A percentile compares a stretch with the other conserved stretches of the same genome.
Conservation (phyloP, 1,284 basidiomycete genomes). For the Austropuccinia psidii region DNA sequence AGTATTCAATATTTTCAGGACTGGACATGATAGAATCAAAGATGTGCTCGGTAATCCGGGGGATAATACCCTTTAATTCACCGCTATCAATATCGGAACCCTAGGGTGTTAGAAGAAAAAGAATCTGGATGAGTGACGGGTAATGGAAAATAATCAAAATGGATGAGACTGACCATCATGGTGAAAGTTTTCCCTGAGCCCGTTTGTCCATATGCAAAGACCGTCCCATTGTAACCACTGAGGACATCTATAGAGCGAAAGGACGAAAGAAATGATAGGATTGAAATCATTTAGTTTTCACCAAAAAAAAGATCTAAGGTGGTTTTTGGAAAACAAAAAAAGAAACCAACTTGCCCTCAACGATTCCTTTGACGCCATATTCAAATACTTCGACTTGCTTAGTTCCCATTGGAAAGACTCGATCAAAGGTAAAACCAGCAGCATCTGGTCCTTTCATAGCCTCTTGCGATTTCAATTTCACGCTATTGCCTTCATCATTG, state of each 20-base stretch:
- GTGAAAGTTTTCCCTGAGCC: constrained; percentile 89
- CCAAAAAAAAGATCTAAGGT: neutral
- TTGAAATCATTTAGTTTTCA: neutral
- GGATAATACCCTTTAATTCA: constrained; percentile 90
- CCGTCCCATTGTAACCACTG: constrained; percentile 96
- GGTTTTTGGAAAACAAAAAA: neutral
- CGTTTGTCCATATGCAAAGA: constrained; percentile 98
- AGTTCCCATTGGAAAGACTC: constrained; percentile 88
- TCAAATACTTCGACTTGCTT: constrained; percentile 94
- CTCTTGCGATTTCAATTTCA: constrained; percentile 53
- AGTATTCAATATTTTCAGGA: constrained; percentile 89
- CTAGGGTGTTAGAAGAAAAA: constrained; percentile 51
- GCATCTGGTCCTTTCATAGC: constrained; percentile 43
- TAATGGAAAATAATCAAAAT: constrained; percentile 47
- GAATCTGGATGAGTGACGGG: neutral
- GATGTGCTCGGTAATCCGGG: constrained; percentile 97
- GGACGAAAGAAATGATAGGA: neutral
- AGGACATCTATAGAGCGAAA: constrained; percentile 67
- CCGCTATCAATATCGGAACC: constrained; percentile 92
- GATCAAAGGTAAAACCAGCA: constrained; percentile 94
- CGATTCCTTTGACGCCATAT: constrained; percentile 85
- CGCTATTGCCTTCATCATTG: constrained; percentile 68
- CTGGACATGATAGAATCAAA: constrained; percentile 95
- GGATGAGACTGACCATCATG: constrained; percentile 65
- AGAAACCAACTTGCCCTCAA: constrained; percentile 48